Percentiles rank a stretch among this genome's conserved stretches.
Evolutionary conservation across 495 filamentous ascomycete genomes (phyloP).

Genomic region (Xylaria intraflava): DNA sequence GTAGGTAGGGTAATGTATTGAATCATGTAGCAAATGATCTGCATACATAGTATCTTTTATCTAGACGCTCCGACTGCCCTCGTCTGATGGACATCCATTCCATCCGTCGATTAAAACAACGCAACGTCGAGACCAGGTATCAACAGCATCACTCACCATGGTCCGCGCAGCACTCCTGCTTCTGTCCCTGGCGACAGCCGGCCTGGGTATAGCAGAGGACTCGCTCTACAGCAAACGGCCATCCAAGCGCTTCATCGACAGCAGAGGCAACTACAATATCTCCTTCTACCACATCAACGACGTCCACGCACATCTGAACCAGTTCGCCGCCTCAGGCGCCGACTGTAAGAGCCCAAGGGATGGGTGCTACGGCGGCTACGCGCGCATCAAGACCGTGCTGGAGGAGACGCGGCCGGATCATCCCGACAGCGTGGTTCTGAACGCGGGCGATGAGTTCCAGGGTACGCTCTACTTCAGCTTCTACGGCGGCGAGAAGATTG

Average conservation of each 20-base stretch:
- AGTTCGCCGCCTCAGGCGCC: constrained; percentile 49
- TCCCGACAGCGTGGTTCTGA: constrained; percentile 48
- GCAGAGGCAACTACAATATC: constrained; percentile 49
- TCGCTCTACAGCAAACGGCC: constrained; percentile 33
- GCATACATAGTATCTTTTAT: too few species aligned
- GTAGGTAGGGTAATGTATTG: too few species aligned
- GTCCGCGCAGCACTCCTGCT: constrained; percentile 9
- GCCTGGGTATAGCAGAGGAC: constrained; percentile 24
- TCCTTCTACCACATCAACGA: constrained; percentile 60
- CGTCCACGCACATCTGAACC: constrained; percentile 53
- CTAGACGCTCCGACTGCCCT: too few species aligned
- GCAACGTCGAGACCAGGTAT: background rate
- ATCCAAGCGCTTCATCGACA: constrained; percentile 46
- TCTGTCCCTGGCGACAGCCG: constrained; percentile 11
- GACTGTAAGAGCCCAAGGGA: constrained; percentile 44
- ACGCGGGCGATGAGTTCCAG: constrained; percentile 56
- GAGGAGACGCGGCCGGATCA: constrained; percentile 43
- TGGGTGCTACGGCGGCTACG: constrained; percentile 55
- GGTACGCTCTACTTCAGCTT: constrained; percentile 54
- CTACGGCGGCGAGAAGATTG: constrained; percentile 57
- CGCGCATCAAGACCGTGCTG: constrained; percentile 48
- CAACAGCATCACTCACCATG: constrained; percentile 11
- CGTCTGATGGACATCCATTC: background rate
- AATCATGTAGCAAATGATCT: too few species aligned
- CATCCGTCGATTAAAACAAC: background rate